Percentiles rank a stretch among this genome's conserved stretches.
These are phyloP conservation scores for Sporothrix inflata DNA, from an alignment of 2,329 filamentous ascomycete genomes.

Conservation along the genomic window DNA sequence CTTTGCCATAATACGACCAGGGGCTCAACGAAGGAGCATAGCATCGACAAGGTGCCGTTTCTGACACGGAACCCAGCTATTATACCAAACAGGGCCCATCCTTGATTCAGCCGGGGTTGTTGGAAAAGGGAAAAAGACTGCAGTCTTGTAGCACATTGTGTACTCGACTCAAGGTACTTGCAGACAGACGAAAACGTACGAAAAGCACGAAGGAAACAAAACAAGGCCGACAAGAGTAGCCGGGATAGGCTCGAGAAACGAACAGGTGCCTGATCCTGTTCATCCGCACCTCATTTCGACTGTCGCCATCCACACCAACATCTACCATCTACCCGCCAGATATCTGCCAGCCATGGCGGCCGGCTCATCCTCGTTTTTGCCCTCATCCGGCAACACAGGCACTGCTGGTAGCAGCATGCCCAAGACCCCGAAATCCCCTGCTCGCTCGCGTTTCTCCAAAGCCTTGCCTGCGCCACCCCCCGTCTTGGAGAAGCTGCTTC, in stretches of 20 bases:
- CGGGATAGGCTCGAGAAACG: neutral
- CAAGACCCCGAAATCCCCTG: conserved; percentile 41
- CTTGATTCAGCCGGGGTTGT: conserved; percentile 28
- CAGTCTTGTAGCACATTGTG: neutral
- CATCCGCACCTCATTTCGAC: neutral
- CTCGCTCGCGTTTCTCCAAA: conserved; percentile 62
- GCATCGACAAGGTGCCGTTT: conserved; percentile 17
- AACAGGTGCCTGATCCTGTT: conserved; percentile 5
- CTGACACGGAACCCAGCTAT: conserved; percentile 20
- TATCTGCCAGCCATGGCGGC: conserved; percentile 21
- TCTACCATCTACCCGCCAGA: neutral
- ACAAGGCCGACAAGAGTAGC: neutral
- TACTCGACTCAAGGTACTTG: too few species aligned
- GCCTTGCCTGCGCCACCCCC: conserved; percentile 55
- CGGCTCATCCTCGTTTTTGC: conserved; percentile 1
- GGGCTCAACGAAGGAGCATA: neutral
- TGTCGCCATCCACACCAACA: conserved; percentile 4
- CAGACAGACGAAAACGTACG: neutral
- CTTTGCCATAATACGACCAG: conserved; percentile 4
- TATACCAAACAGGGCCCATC: conserved; percentile 25
- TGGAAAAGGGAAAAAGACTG: neutral
- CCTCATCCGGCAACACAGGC: conserved; percentile 20
- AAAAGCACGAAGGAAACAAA: conserved; percentile 9
- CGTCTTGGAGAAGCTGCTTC: conserved; percentile 29
- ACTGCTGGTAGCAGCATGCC: neutral